phyloP scores from a whole-genome alignment of 108 stramenopile genomes.

The Fragilaria crotonensis region DNA sequence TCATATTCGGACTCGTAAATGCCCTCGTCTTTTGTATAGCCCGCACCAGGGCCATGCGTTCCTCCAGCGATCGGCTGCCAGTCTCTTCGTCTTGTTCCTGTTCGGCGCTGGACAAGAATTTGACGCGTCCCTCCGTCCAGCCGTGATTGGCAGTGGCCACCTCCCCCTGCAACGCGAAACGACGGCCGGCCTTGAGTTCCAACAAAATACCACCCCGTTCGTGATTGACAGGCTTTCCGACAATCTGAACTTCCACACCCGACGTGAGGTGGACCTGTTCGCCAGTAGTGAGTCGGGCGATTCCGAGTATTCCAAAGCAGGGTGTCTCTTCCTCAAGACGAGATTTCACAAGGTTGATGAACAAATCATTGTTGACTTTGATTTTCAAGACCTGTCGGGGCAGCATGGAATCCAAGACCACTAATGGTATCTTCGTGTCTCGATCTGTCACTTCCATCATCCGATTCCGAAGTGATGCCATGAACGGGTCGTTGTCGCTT shows the following conservation, averaged over 20 bases:
- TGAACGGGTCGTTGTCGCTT: conserved; percentile 24
- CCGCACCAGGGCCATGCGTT: conserved; percentile 40
- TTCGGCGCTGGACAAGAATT: conserved; percentile 37
- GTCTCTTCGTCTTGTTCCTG: conserved; percentile 35
- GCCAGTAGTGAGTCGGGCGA: conserved; percentile 31
- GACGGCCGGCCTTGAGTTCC: conserved; percentile 29
- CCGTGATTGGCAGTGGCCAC: conserved; percentile 41
- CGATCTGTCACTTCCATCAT: conserved; percentile 28
- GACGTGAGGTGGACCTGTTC: conserved; percentile 33
- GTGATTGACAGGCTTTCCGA: conserved; percentile 12
- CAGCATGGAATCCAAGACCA: conserved; percentile 64
- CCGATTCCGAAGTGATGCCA: conserved; percentile 38
- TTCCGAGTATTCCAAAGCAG: conserved; percentile 58
- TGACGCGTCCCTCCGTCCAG: conserved; percentile 55
- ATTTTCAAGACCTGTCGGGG: conserved; percentile 61
- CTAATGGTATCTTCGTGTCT: conserved; percentile 38
- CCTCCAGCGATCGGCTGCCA: conserved; percentile 3
- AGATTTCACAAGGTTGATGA: conserved; percentile 43
- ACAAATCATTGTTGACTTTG: conserved; percentile 41
- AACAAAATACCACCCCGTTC: conserved; percentile 31
- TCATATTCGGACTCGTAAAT: conserved; percentile 49
- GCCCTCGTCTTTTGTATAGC: conserved; percentile 41
- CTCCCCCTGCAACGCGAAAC: conserved; percentile 32
- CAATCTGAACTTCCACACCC: conserved; percentile 59
- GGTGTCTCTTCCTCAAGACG: conserved; percentile 42